Evolutionary conservation across 225 moss, liverwort and hornwort genomes (phyloP), one percentile per base, ranked within the genome.

Genomic region (Straminergon stramineum): DNA sequence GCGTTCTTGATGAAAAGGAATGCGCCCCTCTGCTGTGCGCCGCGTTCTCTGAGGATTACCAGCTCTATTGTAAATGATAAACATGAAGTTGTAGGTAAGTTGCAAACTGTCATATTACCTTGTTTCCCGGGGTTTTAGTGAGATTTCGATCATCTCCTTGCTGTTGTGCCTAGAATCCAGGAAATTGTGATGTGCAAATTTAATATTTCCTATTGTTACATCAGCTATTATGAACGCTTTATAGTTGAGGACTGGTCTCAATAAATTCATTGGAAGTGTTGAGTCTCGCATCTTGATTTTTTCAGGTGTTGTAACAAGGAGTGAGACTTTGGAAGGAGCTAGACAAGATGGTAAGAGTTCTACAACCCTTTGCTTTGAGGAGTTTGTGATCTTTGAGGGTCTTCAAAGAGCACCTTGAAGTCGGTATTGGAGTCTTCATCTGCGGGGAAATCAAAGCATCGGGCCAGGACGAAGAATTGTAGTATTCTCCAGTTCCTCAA

Each of bases 231-330:
- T 85, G 64, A 51, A 41, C 53, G 60, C 52, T 64, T 58, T 48
- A 58, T 57, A 75, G 26, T 73, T 37, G 51, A 65, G 45, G 43
- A 34, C 70, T 77, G 85, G 75, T 73, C 55, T 48, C 21, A 77
- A 31, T 11, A 65, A 73, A 43, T 58, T 86, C 16, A 80, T 75
- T 20, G 55, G 39, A 66, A 62, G 67, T 45, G 39, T 62, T 89
- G 78, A 90, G 63, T 69, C 24, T 53, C 82, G 67, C 68, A 86
- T 78, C 39, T 71, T 63, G 90, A 86, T 21, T 31, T 66, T 87
- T 82, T 79, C 88, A 93, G 93, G 91, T 83, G 74, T 91, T 86
- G 93, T 88, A 64, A 84, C 93, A 62, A 93, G 91, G 88, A 88
- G 56, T 81, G 88, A 86, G 75, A 90, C 88, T 80, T 86, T 75